Evolutionary conservation across 345 rosid genomes (phyloP).

Genomic region (Litchi chinensis): DNA sequence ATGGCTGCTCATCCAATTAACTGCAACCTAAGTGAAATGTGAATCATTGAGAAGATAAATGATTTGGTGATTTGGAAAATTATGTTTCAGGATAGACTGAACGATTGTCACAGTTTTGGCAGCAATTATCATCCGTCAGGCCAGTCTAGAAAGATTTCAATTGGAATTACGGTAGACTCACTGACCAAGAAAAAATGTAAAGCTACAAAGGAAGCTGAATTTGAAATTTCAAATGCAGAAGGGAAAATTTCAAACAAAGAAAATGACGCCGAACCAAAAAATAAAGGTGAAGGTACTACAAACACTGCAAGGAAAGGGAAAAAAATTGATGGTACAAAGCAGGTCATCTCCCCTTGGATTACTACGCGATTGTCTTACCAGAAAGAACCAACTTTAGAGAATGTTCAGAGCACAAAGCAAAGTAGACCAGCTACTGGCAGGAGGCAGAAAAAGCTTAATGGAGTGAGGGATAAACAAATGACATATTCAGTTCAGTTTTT

Average conservation of each 20-base stretch:
- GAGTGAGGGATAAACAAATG: conserved; percentile 37
- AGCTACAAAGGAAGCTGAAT: conserved; percentile 35
- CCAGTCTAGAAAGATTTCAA: conserved; percentile 80
- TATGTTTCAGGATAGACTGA: conserved; percentile 57
- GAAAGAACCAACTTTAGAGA: conserved; percentile 41
- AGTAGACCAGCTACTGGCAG: conserved; percentile 35
- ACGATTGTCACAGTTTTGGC: conserved; percentile 57
- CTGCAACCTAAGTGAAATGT: background rate
- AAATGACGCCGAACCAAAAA: conserved; percentile 32
- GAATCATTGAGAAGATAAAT: conserved; percentile 4
- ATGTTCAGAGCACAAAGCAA: conserved; percentile 28
- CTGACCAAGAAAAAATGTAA: conserved; percentile 41
- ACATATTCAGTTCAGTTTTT: conserved; percentile 34
- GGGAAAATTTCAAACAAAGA: conserved; percentile 34
- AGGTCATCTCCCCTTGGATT: conserved; percentile 62
- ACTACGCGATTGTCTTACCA: conserved; percentile 43
- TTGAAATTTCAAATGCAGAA: conserved; percentile 31
- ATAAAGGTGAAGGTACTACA: conserved; percentile 29
- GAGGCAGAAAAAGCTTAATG: conserved; percentile 38
- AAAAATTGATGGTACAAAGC: conserved; percentile 44
- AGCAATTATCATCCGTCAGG: conserved; percentile 58
- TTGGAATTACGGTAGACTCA: conserved; percentile 70
- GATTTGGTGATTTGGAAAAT: conserved; percentile 11
- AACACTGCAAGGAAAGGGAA: conserved; percentile 33
- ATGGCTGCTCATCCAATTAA: background rate